These are phyloP conservation scores for Claviceps capensis DNA, from an alignment of 2,329 filamentous ascomycete species.

Conservation along the genomic window DNA sequence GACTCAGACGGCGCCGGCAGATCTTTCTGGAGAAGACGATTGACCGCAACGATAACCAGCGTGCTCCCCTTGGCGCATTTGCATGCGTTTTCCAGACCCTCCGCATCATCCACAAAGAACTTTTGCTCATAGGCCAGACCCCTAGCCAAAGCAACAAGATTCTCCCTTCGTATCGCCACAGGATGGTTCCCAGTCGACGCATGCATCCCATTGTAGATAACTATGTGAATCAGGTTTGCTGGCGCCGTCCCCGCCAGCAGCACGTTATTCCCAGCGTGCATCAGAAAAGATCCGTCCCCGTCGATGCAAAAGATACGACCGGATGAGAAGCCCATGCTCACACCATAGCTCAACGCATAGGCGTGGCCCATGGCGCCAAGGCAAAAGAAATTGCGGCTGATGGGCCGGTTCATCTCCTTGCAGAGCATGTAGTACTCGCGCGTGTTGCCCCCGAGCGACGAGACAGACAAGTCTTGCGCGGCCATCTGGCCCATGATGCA, in stretches of 20 bases:
- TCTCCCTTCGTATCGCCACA: neutral
- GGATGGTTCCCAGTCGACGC: constrained; percentile 2
- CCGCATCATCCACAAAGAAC: constrained; percentile 1
- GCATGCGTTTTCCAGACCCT: neutral
- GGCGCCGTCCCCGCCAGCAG: neutral
- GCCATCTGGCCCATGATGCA: neutral
- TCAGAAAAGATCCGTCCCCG: constrained; percentile 2
- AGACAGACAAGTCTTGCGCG: constrained; percentile 1
- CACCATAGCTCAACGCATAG: constrained; percentile 1
- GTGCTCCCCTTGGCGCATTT: neutral
- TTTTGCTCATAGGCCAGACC: constrained; percentile 1
- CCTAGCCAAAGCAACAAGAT: neutral
- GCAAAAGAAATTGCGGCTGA: constrained; percentile 1
- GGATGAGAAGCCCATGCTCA: neutral
- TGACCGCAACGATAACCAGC: neutral
- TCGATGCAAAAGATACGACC: constrained; percentile 2
- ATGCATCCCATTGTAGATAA: constrained; percentile 3
- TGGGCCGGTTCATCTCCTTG: neutral
- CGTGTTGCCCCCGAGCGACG: constrained; percentile 2
- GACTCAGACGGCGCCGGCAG: neutral
- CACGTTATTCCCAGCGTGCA: constrained; percentile 3
- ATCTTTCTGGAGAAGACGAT: neutral
- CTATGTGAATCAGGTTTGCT: neutral
- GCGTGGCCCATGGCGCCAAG: constrained; percentile 3
- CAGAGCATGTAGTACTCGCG: constrained; percentile 4